Base-by-base conservation (phyloP, 129 eudicot genomes). In the Flaveria bidentis region DNA sequence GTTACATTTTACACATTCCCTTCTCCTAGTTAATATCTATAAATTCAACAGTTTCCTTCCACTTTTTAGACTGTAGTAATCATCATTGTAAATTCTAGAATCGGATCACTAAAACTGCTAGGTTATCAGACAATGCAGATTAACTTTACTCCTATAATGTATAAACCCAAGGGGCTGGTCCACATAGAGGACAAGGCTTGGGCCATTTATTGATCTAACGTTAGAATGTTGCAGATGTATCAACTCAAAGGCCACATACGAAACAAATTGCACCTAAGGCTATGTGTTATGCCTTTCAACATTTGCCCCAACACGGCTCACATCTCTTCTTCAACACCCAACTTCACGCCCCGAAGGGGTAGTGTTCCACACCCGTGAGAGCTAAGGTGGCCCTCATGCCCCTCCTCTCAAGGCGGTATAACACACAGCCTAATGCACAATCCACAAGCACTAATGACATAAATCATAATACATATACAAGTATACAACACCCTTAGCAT, bases 361-460 rank as follows among this genome's bases (percentile, higher is more conserved):
- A 5, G 5, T 30, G 36, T 30, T 30, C 36, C 36, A 30, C 36
- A 0, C 36, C 36, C 36, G 5, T 30, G 36, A 3, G 36, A 30
- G 36, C 36, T 30, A 30, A 30, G 36, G 36, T 30, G 36, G 36
- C 5, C 36, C 5, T 30, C 36, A 30, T 5, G 36, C 36, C 36
- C 36, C 36, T 30, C 36, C 36, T 30, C 36, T 30, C 36, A 30
- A 0, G 36, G 36, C 30, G 36, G 36, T 30, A 30, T 30, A 30
- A 30, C 36, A 26, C 30, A 30, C 36, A 30, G 36, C 70, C 56
- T 58, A 73, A 39, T 60, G 57, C 78, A 58, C 58, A 74, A 45
- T 61, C 26, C 26, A 26, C 15, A 60, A 45, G 23, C 58, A 60
- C n/a, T 36, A 44, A 2, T 36, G 41, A 36, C 41, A 36, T 36